Base-by-base conservation (phyloP, 192 early-diverging fungal genomes). In the Jimgerdemannia flammicorona region DNA sequence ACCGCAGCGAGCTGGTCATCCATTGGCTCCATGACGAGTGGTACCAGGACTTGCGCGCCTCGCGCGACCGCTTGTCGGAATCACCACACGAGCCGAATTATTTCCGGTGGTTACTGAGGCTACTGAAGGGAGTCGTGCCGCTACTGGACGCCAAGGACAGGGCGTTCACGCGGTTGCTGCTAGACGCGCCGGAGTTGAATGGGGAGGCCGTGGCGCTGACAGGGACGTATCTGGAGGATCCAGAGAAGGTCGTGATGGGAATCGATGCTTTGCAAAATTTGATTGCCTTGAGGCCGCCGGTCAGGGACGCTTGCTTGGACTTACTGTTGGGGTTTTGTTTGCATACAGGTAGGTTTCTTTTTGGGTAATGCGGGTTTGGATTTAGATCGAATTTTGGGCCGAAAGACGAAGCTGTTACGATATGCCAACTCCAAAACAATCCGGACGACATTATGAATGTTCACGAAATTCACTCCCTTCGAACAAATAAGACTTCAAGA, bases 21-120 rank as follows among this genome's bases (percentile, higher is more conserved):
- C 84, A 84, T 8, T 95, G 93, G 93, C 81, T 95, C 20, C 83
- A 95, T 67, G 92, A 95, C 71, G 90, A 94, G 66, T 91, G 84
- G 79, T 44, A 71, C 3, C 43, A 18, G 42, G 78, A 80, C 64
- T 19, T 44, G 65, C 40, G 66, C 40, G 72, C 29, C 4, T 44
- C 66, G 40, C 77, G 70, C 18, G 65, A 39, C 1, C 49, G 8
- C 49, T 14, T n/a, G 3, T 64, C 67, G 40, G 70, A 83, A n/a
- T 72, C 71, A n/a, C 75, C 79, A 41, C 77, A 83, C 66, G 69
- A 78, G 49, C 66, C 79, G 10, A 71, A 72, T 41, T 86, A 86
- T 69, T 69, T 71, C 40, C 43, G 65, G n/a, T 86, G 84, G 84
- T 67, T 82, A 10, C 67, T 74, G 4, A n/a, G 64, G 41, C 41